phyloP scores from a whole-genome alignment of 2,329 filamentous ascomycete genomes.

The Didymella lethalis region DNA sequence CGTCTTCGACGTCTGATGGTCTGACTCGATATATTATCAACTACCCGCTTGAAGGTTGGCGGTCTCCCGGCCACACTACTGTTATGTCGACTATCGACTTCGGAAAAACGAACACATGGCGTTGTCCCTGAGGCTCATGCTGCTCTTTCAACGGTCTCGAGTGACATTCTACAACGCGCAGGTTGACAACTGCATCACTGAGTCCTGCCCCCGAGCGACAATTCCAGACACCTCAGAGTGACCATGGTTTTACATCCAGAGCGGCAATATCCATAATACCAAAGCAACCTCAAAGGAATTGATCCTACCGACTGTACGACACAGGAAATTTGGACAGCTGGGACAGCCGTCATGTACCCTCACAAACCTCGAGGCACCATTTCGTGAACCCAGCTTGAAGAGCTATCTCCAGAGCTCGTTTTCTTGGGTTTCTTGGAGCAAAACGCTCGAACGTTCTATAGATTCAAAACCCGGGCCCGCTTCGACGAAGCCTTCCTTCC shows the following conservation, averaged over 20 bases:
- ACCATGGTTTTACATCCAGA: background rate
- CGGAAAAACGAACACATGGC: background rate
- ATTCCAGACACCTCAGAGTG: background rate
- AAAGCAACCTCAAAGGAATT: background rate
- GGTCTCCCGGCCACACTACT: background rate
- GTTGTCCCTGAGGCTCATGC: background rate
- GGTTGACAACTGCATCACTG: background rate
- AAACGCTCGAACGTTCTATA: background rate
- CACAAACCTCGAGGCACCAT: background rate
- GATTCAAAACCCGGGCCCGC: background rate
- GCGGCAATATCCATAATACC: background rate
- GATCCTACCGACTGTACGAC: background rate
- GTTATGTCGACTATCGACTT: background rate
- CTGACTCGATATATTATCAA: conserved; percentile 4
- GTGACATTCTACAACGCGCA: background rate
- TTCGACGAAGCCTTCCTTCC: background rate
- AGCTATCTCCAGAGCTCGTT: background rate
- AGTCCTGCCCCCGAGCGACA: background rate
- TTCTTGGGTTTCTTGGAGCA: background rate
- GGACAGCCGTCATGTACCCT: background rate
- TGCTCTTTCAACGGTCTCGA: background rate
- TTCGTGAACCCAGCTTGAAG: background rate
- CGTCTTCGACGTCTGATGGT: background rate
- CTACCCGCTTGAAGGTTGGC: conserved; percentile 1
- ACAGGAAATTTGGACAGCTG: background rate